phyloP scores from a whole-genome alignment of 805 yeast species.

The Kurtzmaniella cleridarum region DNA sequence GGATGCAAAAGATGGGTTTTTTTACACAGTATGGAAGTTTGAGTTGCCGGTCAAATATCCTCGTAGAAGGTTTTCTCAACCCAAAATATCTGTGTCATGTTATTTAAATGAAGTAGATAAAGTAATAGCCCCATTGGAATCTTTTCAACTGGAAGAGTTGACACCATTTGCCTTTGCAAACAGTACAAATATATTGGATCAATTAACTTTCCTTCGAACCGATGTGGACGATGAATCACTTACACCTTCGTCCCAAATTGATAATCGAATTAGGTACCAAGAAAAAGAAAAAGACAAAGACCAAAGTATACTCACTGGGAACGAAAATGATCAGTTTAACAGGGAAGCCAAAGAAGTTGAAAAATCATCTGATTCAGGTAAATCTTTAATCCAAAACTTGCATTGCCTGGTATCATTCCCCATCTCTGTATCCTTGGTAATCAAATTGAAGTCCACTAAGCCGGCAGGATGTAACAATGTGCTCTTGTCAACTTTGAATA shows the following conservation, averaged over 20 bases:
- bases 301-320: not conserved
- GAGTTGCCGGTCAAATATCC: conserved; percentile 26
- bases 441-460: conserved; percentile 42
- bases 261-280: no score
- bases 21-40: conserved; percentile 24
- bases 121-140: not conserved
- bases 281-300: no score
- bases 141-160: not conserved
- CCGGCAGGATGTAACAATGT: conserved; percentile 43
- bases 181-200: no score
- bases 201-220: no score
- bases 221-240: conserved; percentile 2
- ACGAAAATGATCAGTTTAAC: not conserved
- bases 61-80: conserved; percentile 20
- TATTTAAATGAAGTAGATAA: conserved; percentile 9
- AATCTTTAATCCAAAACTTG: not conserved
- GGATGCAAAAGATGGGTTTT: conserved; percentile 5
- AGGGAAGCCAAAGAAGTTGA: not conserved
- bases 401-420: conserved; percentile 13
- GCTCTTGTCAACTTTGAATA: conserved; percentile 42
- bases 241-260: no score
- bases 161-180: no score
- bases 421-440: conserved; percentile 34
- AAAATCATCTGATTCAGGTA: not conserved
- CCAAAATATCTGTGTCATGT: conserved; percentile 19